Evolutionary conservation across 2,329 filamentous ascomycete genomes (phyloP).

Genomic region (Hymenoscyphus fraxineus): DNA sequence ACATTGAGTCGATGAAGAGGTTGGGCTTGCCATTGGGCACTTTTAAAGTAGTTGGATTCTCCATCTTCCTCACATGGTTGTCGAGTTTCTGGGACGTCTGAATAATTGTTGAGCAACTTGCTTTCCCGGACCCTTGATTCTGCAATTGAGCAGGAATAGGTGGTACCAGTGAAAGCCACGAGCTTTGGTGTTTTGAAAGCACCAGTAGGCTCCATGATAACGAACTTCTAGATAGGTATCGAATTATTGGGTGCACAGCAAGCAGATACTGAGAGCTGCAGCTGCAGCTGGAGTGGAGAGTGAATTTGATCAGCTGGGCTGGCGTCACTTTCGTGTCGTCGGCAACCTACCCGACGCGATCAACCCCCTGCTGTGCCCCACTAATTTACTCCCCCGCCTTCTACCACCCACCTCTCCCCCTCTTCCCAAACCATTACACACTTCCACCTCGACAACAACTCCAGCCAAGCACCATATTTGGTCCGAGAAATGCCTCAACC

Average conservation of each 20-base stretch:
- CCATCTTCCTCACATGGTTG: slow-evolving; percentile 16
- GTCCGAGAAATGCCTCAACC: not conserved
- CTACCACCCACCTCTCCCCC: no score
- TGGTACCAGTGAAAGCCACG: slow-evolving; percentile 30
- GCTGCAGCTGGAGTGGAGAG: no score
- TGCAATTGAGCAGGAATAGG: slow-evolving; percentile 31
- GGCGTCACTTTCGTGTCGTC: not conserved
- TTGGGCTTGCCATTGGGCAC: slow-evolving; percentile 33
- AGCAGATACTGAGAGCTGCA: no score
- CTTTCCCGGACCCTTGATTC: slow-evolving; percentile 28
- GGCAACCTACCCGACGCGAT: no score
- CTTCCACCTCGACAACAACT: no score
- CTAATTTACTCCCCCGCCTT: no score
- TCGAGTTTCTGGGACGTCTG: not conserved
- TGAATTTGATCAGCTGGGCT: not conserved
- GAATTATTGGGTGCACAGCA: no score
- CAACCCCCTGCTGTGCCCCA: no score
- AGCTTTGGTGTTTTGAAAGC: slow-evolving; percentile 10
- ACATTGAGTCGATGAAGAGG: not conserved
- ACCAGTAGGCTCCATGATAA: no score
- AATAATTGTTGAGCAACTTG: slow-evolving; percentile 6
- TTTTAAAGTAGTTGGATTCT: slow-evolving; percentile 36
- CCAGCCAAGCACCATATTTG: no score
- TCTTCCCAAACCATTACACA: no score
- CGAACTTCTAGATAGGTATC: no score